A percentile compares a stretch with the other conserved stretches of the same genome.
These are phyloP conservation scores for Hypsizygus ulmarius DNA, from an alignment of 1,284 basidiomycete genomes.

Conservation along the genomic window DNA sequence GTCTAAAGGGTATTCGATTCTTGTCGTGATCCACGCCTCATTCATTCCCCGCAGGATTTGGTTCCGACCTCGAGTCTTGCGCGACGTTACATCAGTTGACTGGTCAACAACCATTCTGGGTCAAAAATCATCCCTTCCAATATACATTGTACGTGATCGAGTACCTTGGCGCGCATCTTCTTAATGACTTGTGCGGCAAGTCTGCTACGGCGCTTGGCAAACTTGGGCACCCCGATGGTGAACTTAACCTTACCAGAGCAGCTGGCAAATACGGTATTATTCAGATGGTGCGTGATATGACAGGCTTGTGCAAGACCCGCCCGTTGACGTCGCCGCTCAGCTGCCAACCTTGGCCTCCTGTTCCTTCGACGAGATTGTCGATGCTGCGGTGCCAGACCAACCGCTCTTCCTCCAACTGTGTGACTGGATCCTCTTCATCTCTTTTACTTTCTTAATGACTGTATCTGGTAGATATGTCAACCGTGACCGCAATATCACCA, in stretches of 20 bases:
- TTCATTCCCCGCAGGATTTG: constrained; percentile 59
- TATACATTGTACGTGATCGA: constrained; percentile 53
- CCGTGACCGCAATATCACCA: constrained; percentile 76
- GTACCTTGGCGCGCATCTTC: not conserved
- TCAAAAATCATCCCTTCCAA: constrained; percentile 63
- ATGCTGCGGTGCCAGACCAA: constrained; percentile 71
- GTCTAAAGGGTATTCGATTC: constrained; percentile 13
- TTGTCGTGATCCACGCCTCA: not conserved
- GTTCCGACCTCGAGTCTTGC: constrained; percentile 86
- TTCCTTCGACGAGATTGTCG: constrained; percentile 84
- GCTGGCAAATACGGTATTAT: constrained; percentile 64
- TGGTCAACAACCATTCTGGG: constrained; percentile 76
- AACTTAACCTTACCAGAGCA: constrained; percentile 81
- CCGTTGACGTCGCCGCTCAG: constrained; percentile 32
- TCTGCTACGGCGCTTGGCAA: constrained; percentile 80
- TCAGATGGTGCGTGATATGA: constrained; percentile 68
- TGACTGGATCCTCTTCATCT: constrained; percentile 18
- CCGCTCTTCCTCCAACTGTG: constrained; percentile 76
- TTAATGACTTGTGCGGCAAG: constrained; percentile 29
- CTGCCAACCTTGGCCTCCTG: constrained; percentile 87
- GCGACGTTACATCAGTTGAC: constrained; percentile 78
- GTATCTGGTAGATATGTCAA: constrained; percentile 67
- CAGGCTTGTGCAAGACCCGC: not conserved
- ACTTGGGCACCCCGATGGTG: constrained; percentile 90
- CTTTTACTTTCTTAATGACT: not conserved